A percentile compares a stretch with the other conserved stretches of the same genome.
phyloP scores from a whole-genome alignment of 495 filamentous ascomycete species.

The Aspergillus cristatus region DNA sequence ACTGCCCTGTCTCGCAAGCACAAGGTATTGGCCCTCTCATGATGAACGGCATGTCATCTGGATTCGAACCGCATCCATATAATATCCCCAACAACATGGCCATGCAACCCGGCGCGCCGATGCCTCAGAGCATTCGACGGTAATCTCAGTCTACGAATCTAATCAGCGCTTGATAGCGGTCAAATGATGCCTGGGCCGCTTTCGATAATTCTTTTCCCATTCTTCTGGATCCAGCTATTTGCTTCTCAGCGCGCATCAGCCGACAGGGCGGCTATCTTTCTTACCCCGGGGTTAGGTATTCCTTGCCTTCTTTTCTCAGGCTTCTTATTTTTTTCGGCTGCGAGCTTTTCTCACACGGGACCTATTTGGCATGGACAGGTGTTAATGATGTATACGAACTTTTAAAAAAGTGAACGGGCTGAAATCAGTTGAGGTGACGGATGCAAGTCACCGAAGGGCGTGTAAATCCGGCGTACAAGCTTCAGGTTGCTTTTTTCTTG shows the following conservation, averaged over 20 bases:
- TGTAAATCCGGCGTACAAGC: conserved; percentile 28
- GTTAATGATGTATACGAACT: conserved; percentile 35
- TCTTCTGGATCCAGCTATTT: neutral
- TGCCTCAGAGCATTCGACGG: conserved; percentile 34
- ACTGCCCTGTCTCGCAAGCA: conserved; percentile 84
- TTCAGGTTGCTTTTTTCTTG: conserved; percentile 19
- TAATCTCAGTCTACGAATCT: conserved; percentile 1
- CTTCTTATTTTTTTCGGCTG: conserved; percentile 20
- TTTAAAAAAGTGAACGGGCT: conserved; percentile 30
- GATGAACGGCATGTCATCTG: conserved; percentile 47
- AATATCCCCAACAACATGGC: conserved; percentile 29
- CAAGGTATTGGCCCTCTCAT: conserved; percentile 67
- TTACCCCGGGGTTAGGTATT: conserved; percentile 3
- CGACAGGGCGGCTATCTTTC: conserved; percentile 9
- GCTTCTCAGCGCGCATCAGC: conserved; percentile 1
- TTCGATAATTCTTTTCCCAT: neutral
- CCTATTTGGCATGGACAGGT: conserved; percentile 34
- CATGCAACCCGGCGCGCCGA: conserved; percentile 31
- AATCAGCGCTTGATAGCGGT: conserved; percentile 1
- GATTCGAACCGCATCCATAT: conserved; percentile 30
- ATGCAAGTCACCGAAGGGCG: conserved; percentile 19
- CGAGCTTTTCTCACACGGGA: conserved; percentile 10
- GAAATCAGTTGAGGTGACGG: conserved; percentile 20
- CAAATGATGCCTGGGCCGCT: neutral
- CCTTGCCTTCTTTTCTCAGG: no score